A percentile compares a stretch with the other conserved stretches of the same genome.
These are phyloP conservation scores for Scheffersomyces illinoinensis DNA, from an alignment of 1,139 yeast genomes.

Conservation along the genomic window DNA sequence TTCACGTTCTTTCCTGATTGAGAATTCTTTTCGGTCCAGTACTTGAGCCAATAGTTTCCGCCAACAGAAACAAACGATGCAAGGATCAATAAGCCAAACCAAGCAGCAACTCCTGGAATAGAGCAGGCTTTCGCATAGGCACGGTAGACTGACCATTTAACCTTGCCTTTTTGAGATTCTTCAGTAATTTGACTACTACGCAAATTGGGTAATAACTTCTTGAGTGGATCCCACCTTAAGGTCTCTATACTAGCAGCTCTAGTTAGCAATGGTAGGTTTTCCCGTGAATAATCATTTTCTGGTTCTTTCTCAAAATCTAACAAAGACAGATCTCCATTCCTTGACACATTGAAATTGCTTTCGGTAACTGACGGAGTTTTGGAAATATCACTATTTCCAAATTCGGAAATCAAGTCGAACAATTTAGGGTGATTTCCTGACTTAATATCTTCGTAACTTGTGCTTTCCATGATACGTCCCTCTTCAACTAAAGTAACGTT, in stretches of 20 bases:
- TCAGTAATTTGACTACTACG: constrained; percentile 25
- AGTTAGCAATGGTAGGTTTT: constrained; percentile 1
- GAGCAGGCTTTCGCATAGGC: constrained; percentile 28
- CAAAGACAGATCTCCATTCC: background rate
- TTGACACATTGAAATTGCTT: background rate
- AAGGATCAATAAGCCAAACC: constrained; percentile 12
- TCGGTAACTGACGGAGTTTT: background rate
- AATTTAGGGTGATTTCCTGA: constrained; percentile 23
- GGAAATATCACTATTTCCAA: constrained; percentile 14
- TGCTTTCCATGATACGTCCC: constrained; percentile 28
- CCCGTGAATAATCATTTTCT: background rate
- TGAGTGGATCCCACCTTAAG: constrained; percentile 32
- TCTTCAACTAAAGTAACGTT: constrained; percentile 27
- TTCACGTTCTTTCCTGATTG: constrained; percentile 21
- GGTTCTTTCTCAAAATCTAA: background rate
- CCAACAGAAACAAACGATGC: constrained; percentile 19
- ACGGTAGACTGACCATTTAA: constrained; percentile 24
- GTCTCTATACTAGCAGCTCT: constrained; percentile 34
- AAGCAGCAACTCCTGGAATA: constrained; percentile 17
- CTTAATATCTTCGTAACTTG: constrained; percentile 13
- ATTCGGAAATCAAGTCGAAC: constrained; percentile 23
- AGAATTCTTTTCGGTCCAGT: constrained; percentile 56
- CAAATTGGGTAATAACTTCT: constrained; percentile 23
- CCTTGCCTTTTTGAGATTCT: constrained; percentile 28
- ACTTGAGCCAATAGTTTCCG: constrained; percentile 59